These are phyloP conservation scores for Sporothrix phasma DNA, from an alignment of 2,329 filamentous ascomycete species.

Conservation along the genomic window DNA sequence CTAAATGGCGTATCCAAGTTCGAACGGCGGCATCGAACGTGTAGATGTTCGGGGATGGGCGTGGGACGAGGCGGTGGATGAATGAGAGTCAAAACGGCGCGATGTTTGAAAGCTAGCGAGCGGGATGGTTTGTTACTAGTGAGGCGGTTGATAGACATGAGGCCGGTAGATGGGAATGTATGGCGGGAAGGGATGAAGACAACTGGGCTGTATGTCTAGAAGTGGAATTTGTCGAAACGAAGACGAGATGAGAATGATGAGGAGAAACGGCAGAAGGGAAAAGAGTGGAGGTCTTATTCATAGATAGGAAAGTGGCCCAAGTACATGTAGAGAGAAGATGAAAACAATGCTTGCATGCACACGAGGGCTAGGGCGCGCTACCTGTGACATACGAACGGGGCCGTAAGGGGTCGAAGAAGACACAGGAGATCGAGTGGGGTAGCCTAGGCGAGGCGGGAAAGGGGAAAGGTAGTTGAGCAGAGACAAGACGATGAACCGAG, in stretches of 20 bases:
- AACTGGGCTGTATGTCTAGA: neutral
- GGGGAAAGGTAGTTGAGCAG: neutral
- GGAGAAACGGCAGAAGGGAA: neutral
- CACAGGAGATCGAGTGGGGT: neutral
- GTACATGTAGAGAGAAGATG: neutral
- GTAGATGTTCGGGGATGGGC: neutral
- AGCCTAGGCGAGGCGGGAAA: neutral
- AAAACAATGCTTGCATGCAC: neutral
- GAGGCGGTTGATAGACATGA: neutral
- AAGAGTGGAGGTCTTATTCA: neutral
- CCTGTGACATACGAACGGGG: neutral
- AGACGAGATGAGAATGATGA: neutral
- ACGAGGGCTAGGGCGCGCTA: neutral
- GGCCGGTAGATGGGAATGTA: neutral
- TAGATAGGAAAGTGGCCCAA: neutral
- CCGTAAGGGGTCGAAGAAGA: neutral
- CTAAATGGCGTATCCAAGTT: neutral
- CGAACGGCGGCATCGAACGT: neutral
- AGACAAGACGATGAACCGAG: neutral
- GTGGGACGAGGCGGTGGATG: neutral
- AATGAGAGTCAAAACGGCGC: conserved; percentile 2
- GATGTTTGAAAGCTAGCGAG: neutral
- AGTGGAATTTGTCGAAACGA: conserved; percentile 1
- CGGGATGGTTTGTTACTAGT: neutral
- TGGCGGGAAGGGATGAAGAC: neutral